These are phyloP conservation scores for Xylariaceae sp. DNA, from an alignment of 2,329 filamentous ascomycete genomes.

Conservation along the genomic window DNA sequence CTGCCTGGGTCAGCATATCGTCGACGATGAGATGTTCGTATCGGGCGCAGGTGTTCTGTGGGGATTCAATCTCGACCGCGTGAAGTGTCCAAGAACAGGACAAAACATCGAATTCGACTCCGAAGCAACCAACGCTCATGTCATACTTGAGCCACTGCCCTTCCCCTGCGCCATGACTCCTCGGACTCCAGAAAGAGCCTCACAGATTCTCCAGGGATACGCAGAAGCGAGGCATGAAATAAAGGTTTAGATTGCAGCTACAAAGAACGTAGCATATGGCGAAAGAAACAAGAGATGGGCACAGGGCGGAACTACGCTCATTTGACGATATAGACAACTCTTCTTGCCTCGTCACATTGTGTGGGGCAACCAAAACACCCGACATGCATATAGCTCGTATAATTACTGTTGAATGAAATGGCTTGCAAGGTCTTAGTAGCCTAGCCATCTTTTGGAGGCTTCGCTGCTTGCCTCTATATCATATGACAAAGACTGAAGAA, in stretches of 20 bases:
- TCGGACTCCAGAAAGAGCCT: slow-evolving; percentile 37
- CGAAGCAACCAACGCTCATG: slow-evolving; percentile 49
- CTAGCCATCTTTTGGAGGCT: too few species aligned
- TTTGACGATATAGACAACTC: too few species aligned
- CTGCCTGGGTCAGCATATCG: slow-evolving; percentile 60
- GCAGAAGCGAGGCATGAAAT: slow-evolving; percentile 31
- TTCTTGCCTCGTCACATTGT: too few species aligned
- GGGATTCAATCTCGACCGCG: slow-evolving; percentile 43
- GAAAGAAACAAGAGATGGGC: too few species aligned
- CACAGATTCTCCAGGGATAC: slow-evolving; percentile 36
- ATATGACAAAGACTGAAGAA: too few species aligned
- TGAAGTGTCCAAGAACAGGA: slow-evolving; percentile 41
- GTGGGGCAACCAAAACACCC: too few species aligned
- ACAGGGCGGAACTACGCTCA: too few species aligned
- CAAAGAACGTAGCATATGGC: too few species aligned
- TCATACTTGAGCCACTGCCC: slow-evolving; percentile 48
- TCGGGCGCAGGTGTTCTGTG: slow-evolving; percentile 45
- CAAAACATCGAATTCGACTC: slow-evolving; percentile 41
- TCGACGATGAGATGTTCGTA: slow-evolving; percentile 55
- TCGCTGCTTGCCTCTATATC: too few species aligned
- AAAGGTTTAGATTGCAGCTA: slow-evolving; percentile 18
- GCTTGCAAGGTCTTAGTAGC: too few species aligned
- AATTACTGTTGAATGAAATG: too few species aligned
- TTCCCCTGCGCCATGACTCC: slow-evolving; percentile 44
- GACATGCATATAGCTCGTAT: too few species aligned